Percentiles rank a stretch among this genome's conserved stretches.
Evolutionary conservation across 2,329 filamentous ascomycete genomes (phyloP).

Genomic region (Pseudofabraea citricarpa): DNA sequence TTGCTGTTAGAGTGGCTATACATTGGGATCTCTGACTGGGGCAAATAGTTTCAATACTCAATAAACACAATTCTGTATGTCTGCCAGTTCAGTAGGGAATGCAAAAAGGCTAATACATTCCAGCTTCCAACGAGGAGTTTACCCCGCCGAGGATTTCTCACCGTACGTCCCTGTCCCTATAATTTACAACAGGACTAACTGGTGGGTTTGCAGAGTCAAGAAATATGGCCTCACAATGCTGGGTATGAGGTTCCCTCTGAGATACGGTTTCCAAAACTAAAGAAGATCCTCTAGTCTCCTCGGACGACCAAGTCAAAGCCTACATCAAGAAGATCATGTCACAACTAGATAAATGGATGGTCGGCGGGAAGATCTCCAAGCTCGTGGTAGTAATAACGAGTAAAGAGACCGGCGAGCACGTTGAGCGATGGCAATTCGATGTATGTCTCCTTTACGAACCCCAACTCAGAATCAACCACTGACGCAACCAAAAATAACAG

Average conservation of each 20-base stretch:
- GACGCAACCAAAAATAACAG: conserved; percentile 16
- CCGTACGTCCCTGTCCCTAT: conserved; percentile 52
- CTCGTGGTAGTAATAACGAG: conserved; percentile 94
- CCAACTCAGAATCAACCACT: background rate
- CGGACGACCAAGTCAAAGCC: conserved; percentile 96
- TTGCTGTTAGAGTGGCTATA: no score
- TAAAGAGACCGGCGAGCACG: conserved; percentile 93
- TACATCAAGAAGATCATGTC: conserved; percentile 99
- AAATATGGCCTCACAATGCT: conserved; percentile 88
- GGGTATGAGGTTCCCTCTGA: conserved; percentile 42
- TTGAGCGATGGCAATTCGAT: conserved; percentile 98
- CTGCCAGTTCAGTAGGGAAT: background rate
- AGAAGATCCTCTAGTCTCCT: conserved; percentile 57
- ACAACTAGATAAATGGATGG: conserved; percentile 97
- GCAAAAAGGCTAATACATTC: conserved; percentile 3
- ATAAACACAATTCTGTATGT: conserved; percentile 91
- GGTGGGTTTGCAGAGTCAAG: conserved; percentile 64
- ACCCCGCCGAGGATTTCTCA: conserved; percentile 95
- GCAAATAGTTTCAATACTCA: conserved; percentile 83
- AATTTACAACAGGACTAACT: conserved; percentile 7
- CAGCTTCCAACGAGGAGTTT: conserved; percentile 79
- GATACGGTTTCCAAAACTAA: conserved; percentile 2
- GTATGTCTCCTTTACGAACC: conserved; percentile 39
- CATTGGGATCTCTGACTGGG: no score
- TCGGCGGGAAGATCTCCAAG: conserved; percentile 93